These are phyloP conservation scores for Fremontodendron californicum DNA, from an alignment of 345 rosid species.

Conservation along the genomic window DNA sequence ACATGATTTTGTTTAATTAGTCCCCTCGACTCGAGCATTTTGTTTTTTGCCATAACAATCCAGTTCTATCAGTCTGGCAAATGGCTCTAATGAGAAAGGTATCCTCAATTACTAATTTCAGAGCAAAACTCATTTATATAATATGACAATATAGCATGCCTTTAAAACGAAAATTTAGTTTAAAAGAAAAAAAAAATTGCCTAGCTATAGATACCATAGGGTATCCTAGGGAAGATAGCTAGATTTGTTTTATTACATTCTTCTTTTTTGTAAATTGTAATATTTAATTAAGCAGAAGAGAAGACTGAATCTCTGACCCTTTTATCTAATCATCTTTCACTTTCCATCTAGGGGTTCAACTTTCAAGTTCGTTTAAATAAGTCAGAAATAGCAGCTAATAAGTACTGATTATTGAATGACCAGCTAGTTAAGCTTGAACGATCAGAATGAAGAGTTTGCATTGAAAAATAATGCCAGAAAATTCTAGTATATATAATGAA, in stretches of 20 bases:
- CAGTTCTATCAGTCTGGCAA: neutral
- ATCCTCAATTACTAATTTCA: neutral
- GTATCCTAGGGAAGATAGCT: neutral
- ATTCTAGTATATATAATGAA: neutral
- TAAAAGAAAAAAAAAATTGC: neutral
- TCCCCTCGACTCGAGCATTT: too few relatives aligned
- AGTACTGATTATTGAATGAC: neutral
- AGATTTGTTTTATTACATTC: neutral
- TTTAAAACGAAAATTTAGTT: neutral
- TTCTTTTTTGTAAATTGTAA: neutral
- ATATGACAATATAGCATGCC: neutral
- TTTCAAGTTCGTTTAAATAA: neutral
- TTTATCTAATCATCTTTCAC: neutral
- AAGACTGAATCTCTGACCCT: conserved; percentile 11
- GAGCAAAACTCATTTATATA: neutral
- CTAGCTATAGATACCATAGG: neutral
- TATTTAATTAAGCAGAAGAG: neutral
- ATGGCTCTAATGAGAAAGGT: neutral
- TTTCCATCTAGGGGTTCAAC: neutral
- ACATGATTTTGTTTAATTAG: too few relatives aligned
- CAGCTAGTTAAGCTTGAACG: neutral
- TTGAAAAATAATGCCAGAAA: neutral
- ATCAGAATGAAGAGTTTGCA: neutral
- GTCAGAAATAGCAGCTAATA: neutral
- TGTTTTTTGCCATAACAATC: too few relatives aligned